Conservation (phyloP, 2,329 filamentous ascomycete genomes). For the Botrytis tulipae region DNA sequence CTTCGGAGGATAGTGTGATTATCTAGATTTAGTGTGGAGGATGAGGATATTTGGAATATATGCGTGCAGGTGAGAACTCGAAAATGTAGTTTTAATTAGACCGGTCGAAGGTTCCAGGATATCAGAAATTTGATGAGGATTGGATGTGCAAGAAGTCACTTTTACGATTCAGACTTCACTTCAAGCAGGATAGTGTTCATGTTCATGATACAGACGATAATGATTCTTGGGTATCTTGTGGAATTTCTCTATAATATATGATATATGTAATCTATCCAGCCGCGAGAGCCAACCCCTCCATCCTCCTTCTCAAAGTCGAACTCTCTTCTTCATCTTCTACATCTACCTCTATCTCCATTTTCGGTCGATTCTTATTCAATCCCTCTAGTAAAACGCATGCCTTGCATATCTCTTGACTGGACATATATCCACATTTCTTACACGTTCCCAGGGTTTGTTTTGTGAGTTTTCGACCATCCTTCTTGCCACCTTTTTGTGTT, state of each 20-base stretch:
- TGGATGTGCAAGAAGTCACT: background rate
- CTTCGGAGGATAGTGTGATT: background rate
- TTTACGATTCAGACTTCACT: background rate
- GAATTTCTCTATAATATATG: slow-evolving; percentile 14
- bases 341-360: slow-evolving; percentile 48
- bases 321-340: slow-evolving; percentile 48
- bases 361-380: slow-evolving; percentile 76
- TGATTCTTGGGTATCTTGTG: background rate
- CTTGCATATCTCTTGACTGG: slow-evolving; percentile 90
- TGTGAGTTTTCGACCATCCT: slow-evolving; percentile 42
- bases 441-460: slow-evolving; percentile 80
- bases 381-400: slow-evolving; percentile 88
- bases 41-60: background rate
- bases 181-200: background rate
- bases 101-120: background rate
- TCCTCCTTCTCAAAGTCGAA: slow-evolving; percentile 49
- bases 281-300: slow-evolving; percentile 47
- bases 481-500: slow-evolving; percentile 30
- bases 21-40: background rate
- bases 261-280: slow-evolving; percentile 30
- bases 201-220: background rate
- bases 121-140: background rate
- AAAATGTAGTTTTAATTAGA: background rate
- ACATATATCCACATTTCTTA: slow-evolving; percentile 88
- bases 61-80: background rate